Evolutionary conservation across 1,284 basidiomycete genomes (phyloP).

Genomic region (Microbotryum violaceum): DNA sequence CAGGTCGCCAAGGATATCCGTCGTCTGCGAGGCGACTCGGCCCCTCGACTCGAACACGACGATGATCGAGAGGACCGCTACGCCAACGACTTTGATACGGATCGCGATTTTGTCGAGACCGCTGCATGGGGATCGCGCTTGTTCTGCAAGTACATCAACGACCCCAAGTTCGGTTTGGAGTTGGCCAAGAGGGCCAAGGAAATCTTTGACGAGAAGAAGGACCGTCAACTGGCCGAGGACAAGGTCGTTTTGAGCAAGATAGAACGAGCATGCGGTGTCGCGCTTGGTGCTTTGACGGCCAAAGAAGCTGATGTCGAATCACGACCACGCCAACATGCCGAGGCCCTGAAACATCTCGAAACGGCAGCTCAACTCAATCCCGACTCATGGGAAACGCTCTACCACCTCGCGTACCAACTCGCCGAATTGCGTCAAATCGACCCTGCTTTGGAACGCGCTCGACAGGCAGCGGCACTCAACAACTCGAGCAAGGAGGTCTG

Average conservation of each 20-base stretch:
- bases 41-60: constrained; percentile 7
- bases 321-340: constrained; percentile 54
- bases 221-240: constrained; percentile 47
- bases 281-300: constrained; percentile 53
- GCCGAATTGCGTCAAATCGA: constrained; percentile 63
- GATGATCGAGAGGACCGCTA: constrained; percentile 14
- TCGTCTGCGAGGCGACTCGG: neutral
- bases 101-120: constrained; percentile 55
- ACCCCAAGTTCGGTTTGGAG: constrained; percentile 35
- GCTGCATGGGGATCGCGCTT: constrained; percentile 66
- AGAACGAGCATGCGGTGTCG: constrained; percentile 60
- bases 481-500: constrained; percentile 58
- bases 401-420: constrained; percentile 70
- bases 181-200: constrained; percentile 48
- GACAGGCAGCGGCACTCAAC: constrained; percentile 47
- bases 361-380: constrained; percentile 53
- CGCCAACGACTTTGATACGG: constrained; percentile 21
- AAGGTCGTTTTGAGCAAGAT: constrained; percentile 49
- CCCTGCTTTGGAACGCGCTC: constrained; percentile 60
- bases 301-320: constrained; percentile 59
- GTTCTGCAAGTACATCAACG: constrained; percentile 49
- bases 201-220: constrained; percentile 53
- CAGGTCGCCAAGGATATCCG: constrained; percentile 35
- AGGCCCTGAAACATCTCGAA: constrained; percentile 55
- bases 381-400: constrained; percentile 56